phyloP scores from a whole-genome alignment of 1,284 basidiomycete species.

The Boletus semigastroideus region DNA sequence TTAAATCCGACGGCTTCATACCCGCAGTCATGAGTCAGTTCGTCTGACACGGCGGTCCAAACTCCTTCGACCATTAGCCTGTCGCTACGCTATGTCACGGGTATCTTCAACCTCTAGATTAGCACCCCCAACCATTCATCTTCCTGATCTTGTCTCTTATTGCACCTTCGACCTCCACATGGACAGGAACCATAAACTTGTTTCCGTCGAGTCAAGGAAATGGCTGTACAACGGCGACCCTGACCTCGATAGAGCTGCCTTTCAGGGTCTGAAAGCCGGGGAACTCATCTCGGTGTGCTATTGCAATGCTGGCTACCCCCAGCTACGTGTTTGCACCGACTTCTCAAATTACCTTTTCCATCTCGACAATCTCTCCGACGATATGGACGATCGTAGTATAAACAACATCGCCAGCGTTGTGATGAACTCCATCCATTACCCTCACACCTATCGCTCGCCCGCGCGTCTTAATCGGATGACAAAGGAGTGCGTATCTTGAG shows the following conservation, averaged over 20 bases:
- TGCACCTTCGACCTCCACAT: slow-evolving; percentile 56
- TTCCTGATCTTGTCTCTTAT: slow-evolving; percentile 69
- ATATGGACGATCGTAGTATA: slow-evolving; percentile 56
- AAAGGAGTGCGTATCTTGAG: slow-evolving; percentile 42
- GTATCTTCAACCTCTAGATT: slow-evolving; percentile 8
- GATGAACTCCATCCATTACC: slow-evolving; percentile 54
- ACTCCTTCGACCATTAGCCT: background rate
- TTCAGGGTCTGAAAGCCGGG: slow-evolving; percentile 62
- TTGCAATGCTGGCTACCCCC: slow-evolving; percentile 50
- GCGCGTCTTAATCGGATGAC: slow-evolving; percentile 49
- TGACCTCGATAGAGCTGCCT: slow-evolving; percentile 51
- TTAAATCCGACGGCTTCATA: background rate
- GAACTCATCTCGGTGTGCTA: slow-evolving; percentile 60
- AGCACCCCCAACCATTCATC: slow-evolving; percentile 39
- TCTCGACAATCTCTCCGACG: slow-evolving; percentile 60
- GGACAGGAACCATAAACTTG: slow-evolving; percentile 55
- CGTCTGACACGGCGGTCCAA: background rate
- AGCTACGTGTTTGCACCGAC: slow-evolving; percentile 56
- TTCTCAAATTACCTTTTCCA: slow-evolving; percentile 61
- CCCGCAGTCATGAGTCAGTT: slow-evolving; percentile 8
- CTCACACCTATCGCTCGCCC: slow-evolving; percentile 39
- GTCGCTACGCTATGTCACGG: slow-evolving; percentile 17
- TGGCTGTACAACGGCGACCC: slow-evolving; percentile 63
- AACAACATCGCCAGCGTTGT: slow-evolving; percentile 48
- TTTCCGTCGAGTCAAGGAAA: slow-evolving; percentile 57